Percentiles rank a stretch among this genome's conserved stretches.
Conservation (phyloP, 345 rosid species). For the Noccaea caerulescens region DNA sequence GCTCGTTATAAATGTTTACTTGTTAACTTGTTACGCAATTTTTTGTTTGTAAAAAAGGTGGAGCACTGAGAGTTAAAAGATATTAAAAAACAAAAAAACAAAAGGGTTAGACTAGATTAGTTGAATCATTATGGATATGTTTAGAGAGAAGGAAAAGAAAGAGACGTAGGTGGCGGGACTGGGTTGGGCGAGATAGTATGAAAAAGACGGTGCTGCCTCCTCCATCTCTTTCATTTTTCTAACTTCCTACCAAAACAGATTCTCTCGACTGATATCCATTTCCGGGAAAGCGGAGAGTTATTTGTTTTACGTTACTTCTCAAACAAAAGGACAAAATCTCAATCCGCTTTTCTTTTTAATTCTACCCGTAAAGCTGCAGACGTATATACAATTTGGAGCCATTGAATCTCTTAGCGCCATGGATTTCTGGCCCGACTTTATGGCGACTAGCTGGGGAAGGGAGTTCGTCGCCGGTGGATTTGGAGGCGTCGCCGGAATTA, state of each 20-base stretch:
- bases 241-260: not conserved
- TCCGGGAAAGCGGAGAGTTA: not conserved
- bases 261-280: not conserved
- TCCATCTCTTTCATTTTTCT: not conserved
- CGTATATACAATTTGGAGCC: too few relatives aligned
- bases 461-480: conserved; percentile 94
- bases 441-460: conserved; percentile 79
- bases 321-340: not conserved
- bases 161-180: conserved; percentile 32
- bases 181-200: conserved; percentile 20
- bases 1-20: too few relatives aligned
- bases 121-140: not conserved
- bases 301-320: conserved; percentile 14
- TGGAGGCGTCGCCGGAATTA: conserved; percentile 91
- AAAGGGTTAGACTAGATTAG: not conserved
- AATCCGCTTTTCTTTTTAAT: not conserved
- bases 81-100: not conserved
- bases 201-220: conserved; percentile 21
- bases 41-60: not conserved
- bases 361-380: not conserved
- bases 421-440: conserved; percentile 97
- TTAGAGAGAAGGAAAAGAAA: conserved; percentile 4
- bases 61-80: not conserved
- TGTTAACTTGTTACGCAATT: not conserved
- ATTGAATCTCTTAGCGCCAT: conserved; percentile 31